phyloP scores from a whole-genome alignment of 305 asterid species.

The Rubia balearica region DNA sequence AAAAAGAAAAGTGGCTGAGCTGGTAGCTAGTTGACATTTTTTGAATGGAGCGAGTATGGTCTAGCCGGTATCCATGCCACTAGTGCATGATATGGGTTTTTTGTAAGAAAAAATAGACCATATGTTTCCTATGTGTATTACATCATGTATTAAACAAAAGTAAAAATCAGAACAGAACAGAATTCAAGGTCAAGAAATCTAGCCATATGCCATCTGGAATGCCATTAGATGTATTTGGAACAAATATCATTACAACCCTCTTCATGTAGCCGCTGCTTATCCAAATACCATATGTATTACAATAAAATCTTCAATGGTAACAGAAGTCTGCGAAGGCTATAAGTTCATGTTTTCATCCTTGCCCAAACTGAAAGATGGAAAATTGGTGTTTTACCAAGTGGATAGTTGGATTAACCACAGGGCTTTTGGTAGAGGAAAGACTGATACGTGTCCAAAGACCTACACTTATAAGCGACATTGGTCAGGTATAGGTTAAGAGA shows the following conservation, averaged over 20 bases:
- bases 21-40: slow-evolving; percentile 37
- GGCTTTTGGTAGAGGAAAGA: slow-evolving; percentile 29
- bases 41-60: slow-evolving; percentile 36
- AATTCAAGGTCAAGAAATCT: slow-evolving; percentile 22
- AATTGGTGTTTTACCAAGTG: slow-evolving; percentile 30
- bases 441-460: not conserved
- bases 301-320: slow-evolving; percentile 30
- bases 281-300: slow-evolving; percentile 47
- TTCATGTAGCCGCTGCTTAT: slow-evolving; percentile 60
- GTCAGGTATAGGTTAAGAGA: too few relatives aligned
- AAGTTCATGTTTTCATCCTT: slow-evolving; percentile 26
- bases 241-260: slow-evolving; percentile 43
- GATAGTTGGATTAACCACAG: slow-evolving; percentile 30
- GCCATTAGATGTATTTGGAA: slow-evolving; percentile 57
- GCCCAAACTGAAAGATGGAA: slow-evolving; percentile 17
- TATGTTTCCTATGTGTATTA: slow-evolving; percentile 46
- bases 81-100: slow-evolving; percentile 37
- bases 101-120: slow-evolving; percentile 25
- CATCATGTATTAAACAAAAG: slow-evolving; percentile 59
- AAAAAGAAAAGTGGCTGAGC: slow-evolving; percentile 30
- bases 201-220: slow-evolving; percentile 40
- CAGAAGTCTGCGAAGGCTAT: slow-evolving; percentile 48
- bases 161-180: slow-evolving; percentile 33
- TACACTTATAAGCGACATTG: too few relatives aligned
- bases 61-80: slow-evolving; percentile 45